Base-by-base conservation (phyloP, 148 eudicot genomes). In the Chenopodium album region DNA sequence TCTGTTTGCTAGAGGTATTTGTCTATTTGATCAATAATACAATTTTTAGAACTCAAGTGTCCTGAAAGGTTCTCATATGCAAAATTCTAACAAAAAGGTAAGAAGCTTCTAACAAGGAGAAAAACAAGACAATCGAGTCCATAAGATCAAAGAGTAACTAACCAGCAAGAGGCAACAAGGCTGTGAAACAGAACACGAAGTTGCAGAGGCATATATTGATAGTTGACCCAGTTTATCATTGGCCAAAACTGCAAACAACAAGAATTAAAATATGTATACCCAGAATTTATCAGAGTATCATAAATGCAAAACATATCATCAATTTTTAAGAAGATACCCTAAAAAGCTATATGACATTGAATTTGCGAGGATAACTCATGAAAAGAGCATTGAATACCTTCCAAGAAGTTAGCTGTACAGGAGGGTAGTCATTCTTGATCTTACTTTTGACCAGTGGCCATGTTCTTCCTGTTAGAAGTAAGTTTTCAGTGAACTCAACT, bases 191-290 rank as follows among this genome's bases (percentile, higher is more conserved):
- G 86, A 50, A 91, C 91, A 2, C 94, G 90, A 44, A 91, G 89
- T 78, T 91, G 94, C 56, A 82, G 73, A 68, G 94, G 94, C 90
- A 91, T 85, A 77, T 89, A 91, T 73, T 91, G 94, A 81, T 89
- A 91, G 80, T 91, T 91, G 80, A 91, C 85, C 89, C 90, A 91
- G 65, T 86, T 91, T 56, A 90, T 84, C 2, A 90, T 28, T 9
- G 94, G 94, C 90, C 90, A 90, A 79, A 90, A 90, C 94, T 90
- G 88, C 79, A 82, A 80, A 73, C 0, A 20, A 29, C 26, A 26
- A 26, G 26, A 26, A 26, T 26, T 26, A 26, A 26, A 26, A 26
- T 26, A 26, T 26, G 26, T 26, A 26, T 26, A 26, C 37, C 0
- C 60, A 66, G 6, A 10, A 0, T 65, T 20, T 14, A 19, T 31